Evolutionary conservation across 2,329 filamentous ascomycete species (phyloP).

Genomic region (Monosporascus ibericus): DNA sequence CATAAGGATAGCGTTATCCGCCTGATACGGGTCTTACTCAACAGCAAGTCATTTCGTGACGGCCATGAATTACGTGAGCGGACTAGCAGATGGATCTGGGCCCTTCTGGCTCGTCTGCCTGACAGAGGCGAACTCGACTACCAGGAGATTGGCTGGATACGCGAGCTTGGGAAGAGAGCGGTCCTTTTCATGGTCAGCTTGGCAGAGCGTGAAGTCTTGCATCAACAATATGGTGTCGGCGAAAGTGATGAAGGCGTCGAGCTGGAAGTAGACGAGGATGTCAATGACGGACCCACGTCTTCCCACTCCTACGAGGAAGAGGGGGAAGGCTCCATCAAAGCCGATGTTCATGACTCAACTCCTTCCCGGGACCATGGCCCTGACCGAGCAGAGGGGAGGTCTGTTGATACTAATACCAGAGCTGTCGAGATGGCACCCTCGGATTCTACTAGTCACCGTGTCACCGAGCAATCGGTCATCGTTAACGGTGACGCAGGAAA

Average conservation of each 20-base stretch:
- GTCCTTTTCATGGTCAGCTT: slow-evolving; percentile 52
- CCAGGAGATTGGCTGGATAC: slow-evolving; percentile 66
- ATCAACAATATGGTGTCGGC: slow-evolving; percentile 34
- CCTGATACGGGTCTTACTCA: slow-evolving; percentile 61
- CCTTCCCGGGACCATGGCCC: slow-evolving; percentile 16
- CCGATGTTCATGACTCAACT: slow-evolving; percentile 29
- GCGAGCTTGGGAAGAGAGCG: slow-evolving; percentile 75
- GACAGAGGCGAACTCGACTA: slow-evolving; percentile 70
- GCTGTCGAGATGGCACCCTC: neutral
- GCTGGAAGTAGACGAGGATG: slow-evolving; percentile 37
- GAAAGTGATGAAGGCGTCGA: slow-evolving; percentile 29
- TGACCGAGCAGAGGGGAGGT: neutral
- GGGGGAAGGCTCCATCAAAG: slow-evolving; percentile 14
- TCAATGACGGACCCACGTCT: slow-evolving; percentile 36
- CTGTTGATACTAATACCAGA: neutral
- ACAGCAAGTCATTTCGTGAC: slow-evolving; percentile 56
- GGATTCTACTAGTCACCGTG: neutral
- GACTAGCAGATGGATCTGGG: slow-evolving; percentile 81
- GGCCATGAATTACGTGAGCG: slow-evolving; percentile 55
- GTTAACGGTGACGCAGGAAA: slow-evolving; percentile 7
- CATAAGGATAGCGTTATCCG: slow-evolving; percentile 60
- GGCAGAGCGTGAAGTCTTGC: slow-evolving; percentile 44
- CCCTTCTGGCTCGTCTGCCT: slow-evolving; percentile 67
- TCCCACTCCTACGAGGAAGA: slow-evolving; percentile 24
- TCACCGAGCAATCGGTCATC: neutral